Evolutionary conservation across 306 rosid species (phyloP).

Genomic region (Ormosia emarginata): DNA sequence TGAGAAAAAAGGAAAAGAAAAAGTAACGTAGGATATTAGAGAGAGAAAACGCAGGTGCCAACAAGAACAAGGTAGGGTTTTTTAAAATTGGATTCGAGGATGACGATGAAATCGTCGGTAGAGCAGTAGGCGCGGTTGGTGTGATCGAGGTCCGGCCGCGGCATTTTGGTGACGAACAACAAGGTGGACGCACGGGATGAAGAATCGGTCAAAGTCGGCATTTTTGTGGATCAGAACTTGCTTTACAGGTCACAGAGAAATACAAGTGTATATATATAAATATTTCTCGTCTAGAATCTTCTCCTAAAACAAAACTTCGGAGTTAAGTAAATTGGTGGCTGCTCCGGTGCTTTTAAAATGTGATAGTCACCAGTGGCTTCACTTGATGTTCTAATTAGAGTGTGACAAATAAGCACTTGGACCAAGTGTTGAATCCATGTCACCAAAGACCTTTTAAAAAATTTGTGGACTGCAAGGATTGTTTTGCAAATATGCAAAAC

Average conservation of each 20-base stretch:
- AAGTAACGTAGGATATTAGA: slow-evolving; percentile 63
- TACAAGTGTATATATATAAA: background rate
- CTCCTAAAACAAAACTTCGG: background rate
- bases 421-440: too few species aligned
- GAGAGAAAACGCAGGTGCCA: slow-evolving; percentile 64
- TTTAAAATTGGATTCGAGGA: slow-evolving; percentile 46
- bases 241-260: slow-evolving; percentile 9
- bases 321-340: too few species aligned
- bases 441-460: too few species aligned
- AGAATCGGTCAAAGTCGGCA: slow-evolving; percentile 56
- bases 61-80: slow-evolving; percentile 53
- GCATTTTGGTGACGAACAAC: slow-evolving; percentile 68
- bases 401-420: too few species aligned
- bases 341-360: too few species aligned
- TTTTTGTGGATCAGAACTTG: slow-evolving; percentile 26
- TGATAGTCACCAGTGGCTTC: too few species aligned
- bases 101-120: slow-evolving; percentile 68
- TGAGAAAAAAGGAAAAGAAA: background rate
- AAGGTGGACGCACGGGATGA: slow-evolving; percentile 40
- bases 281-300: too few species aligned
- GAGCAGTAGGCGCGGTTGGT: slow-evolving; percentile 77
- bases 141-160: slow-evolving; percentile 61
- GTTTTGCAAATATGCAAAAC: too few species aligned
- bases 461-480: too few species aligned
- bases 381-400: too few species aligned